Evolutionary conservation across 1,139 yeast genomes (phyloP).

Genomic region (Sugiyamaella xylanicola): DNA sequence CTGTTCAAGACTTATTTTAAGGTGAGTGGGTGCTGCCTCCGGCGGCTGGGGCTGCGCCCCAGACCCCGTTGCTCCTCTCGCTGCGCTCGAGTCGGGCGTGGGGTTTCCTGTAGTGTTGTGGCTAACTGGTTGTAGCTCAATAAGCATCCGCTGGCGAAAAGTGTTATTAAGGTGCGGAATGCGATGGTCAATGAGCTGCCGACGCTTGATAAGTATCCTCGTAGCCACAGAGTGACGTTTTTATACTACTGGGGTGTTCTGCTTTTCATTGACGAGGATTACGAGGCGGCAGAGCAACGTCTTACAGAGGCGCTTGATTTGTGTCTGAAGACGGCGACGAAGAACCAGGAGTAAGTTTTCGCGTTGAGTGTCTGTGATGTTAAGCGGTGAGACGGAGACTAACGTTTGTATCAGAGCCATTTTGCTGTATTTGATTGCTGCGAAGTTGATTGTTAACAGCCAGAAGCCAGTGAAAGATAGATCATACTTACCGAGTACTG

Average conservation of each 20-base stretch:
- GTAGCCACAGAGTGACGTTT: slow-evolving; percentile 60
- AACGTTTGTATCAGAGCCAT: slow-evolving; percentile 31
- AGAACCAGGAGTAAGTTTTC: slow-evolving; percentile 42
- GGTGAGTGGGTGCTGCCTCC: not conserved
- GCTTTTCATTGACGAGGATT: slow-evolving; percentile 64
- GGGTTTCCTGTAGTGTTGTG: too few species aligned
- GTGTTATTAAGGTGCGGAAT: slow-evolving; percentile 71
- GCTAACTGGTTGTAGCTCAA: slow-evolving; percentile 44
- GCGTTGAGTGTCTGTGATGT: too few species aligned
- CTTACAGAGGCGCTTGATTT: slow-evolving; percentile 52
- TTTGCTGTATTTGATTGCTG: slow-evolving; percentile 44
- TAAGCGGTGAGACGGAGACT: slow-evolving; percentile 14
- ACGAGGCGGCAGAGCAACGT: slow-evolving; percentile 51
- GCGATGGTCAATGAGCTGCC: slow-evolving; percentile 59
- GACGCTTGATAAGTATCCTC: slow-evolving; percentile 48
- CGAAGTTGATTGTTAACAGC: slow-evolving; percentile 36
- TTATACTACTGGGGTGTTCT: slow-evolving; percentile 68
- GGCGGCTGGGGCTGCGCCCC: not conserved
- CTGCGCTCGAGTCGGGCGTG: too few species aligned
- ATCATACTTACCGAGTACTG: slow-evolving; percentile 41
- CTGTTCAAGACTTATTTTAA: slow-evolving; percentile 73
- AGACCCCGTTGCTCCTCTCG: not conserved
- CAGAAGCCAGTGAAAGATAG: slow-evolving; percentile 8
- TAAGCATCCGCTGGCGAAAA: slow-evolving; percentile 75
- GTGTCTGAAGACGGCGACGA: slow-evolving; percentile 37